phyloP scores from a whole-genome alignment of 768 basidiomycete species.

The Termitomyces sp. region DNA sequence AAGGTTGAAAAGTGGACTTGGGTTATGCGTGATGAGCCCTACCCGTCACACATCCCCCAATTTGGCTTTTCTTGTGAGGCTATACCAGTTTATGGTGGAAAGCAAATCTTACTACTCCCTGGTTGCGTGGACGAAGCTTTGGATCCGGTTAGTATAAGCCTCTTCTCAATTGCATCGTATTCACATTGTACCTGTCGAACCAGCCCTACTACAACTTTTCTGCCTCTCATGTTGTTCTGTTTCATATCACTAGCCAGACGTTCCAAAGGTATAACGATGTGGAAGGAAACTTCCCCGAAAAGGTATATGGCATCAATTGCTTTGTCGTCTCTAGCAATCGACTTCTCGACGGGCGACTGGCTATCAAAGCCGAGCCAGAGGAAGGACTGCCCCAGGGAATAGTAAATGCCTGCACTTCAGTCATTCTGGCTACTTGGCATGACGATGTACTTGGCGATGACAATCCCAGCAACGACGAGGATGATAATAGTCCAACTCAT shows the following conservation, averaged over 20 bases:
- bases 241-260: background rate
- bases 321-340: background rate
- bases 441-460: background rate
- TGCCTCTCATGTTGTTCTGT: background rate
- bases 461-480: background rate
- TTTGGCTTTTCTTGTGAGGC: background rate
- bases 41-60: slow-evolving; percentile 5
- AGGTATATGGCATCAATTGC: background rate
- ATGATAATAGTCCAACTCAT: background rate
- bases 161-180: background rate
- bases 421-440: background rate
- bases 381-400: background rate
- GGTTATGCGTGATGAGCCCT: slow-evolving; percentile 10
- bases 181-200: background rate
- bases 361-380: background rate
- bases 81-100: background rate
- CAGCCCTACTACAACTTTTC: background rate
- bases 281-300: background rate
- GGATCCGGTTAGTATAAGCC: background rate
- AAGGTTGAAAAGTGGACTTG: background rate
- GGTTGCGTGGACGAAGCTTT: background rate
- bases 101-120: background rate
- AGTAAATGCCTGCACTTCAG: background rate
- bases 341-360: background rate
- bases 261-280: background rate